These are phyloP conservation scores for Dacryopinax spathularia DNA, from an alignment of 768 basidiomycete genomes.

Conservation along the genomic window DNA sequence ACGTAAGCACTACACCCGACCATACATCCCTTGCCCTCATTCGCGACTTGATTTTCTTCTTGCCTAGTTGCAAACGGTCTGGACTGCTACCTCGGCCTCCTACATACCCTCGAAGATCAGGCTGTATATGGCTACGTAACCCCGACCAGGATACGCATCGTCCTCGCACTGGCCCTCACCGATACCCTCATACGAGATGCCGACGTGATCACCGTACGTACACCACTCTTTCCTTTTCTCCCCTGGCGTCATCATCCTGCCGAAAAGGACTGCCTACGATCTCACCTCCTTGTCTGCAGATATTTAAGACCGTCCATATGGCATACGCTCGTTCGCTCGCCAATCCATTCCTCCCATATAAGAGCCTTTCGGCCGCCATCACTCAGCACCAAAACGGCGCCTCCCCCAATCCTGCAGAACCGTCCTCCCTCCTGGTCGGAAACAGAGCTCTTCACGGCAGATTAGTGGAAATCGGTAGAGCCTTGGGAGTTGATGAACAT, in stretches of 20 bases:
- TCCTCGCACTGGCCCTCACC: slow-evolving; percentile 62
- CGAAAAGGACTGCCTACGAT: slow-evolving; percentile 1
- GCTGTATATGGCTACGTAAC: slow-evolving; percentile 88
- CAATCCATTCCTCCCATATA: slow-evolving; percentile 55
- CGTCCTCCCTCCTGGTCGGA: slow-evolving; percentile 40
- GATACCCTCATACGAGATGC: slow-evolving; percentile 70
- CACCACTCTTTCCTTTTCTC: neutral
- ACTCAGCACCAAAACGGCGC: slow-evolving; percentile 36
- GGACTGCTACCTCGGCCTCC: slow-evolving; percentile 71
- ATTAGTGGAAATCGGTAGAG: slow-evolving; percentile 61
- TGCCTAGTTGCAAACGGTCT: slow-evolving; percentile 9
- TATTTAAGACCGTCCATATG: slow-evolving; percentile 80
- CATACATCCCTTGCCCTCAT: slow-evolving; percentile 5
- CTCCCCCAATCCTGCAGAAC: slow-evolving; percentile 36
- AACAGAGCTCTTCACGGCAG: slow-evolving; percentile 45
- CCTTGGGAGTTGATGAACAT: slow-evolving; percentile 30
- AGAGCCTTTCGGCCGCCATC: neutral
- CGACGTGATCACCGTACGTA: slow-evolving; percentile 58
- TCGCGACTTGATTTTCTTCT: slow-evolving; percentile 11
- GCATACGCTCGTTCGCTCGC: slow-evolving; percentile 71
- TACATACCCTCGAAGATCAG: slow-evolving; percentile 86
- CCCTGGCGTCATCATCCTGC: neutral
- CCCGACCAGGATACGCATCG: slow-evolving; percentile 74
- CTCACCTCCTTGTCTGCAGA: slow-evolving; percentile 30
- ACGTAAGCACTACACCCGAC: slow-evolving; percentile 36